Conservation (phyloP, 306 rosid genomes). For the Spatholobus suberectus region DNA sequence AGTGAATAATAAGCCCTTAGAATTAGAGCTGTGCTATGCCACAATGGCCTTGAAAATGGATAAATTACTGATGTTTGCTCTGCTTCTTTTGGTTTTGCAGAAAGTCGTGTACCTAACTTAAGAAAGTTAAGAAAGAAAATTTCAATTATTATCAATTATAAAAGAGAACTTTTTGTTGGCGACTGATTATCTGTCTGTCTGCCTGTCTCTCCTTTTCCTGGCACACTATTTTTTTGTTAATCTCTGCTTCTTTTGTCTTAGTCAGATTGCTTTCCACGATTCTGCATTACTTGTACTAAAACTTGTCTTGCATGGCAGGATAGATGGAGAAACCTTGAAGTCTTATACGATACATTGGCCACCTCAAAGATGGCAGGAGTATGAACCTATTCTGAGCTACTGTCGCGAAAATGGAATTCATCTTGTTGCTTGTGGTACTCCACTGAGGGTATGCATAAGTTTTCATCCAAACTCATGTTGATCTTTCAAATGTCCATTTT, state of each 20-base stretch:
- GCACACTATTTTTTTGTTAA: neutral
- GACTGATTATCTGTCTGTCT: neutral
- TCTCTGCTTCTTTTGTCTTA: neutral
- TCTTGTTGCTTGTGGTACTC: conserved; percentile 87
- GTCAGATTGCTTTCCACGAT: neutral
- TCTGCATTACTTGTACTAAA: conserved; percentile 34
- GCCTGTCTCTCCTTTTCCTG: neutral
- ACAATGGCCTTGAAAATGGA: neutral
- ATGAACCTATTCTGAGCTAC: conserved; percentile 86
- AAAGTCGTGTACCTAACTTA: conserved; percentile 10
- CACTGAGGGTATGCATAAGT: conserved; percentile 60
- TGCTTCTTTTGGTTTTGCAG: conserved; percentile 7
- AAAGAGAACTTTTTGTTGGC: neutral
- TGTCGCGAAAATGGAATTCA: conserved; percentile 78
- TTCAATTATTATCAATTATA: neutral
- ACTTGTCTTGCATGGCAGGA: conserved; percentile 59
- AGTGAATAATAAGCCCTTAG: neutral
- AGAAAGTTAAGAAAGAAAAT: conserved; percentile 2
- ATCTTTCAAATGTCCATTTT: neutral
- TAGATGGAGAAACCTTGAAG: conserved; percentile 86
- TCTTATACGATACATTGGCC: conserved; percentile 73
- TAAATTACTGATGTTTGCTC: conserved; percentile 2
- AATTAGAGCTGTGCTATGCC: neutral
- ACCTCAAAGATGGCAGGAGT: conserved; percentile 86
- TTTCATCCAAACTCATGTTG: conserved; percentile 16